phyloP scores from a whole-genome alignment of 208 protist species.

The Leishmania braziliensis region DNA sequence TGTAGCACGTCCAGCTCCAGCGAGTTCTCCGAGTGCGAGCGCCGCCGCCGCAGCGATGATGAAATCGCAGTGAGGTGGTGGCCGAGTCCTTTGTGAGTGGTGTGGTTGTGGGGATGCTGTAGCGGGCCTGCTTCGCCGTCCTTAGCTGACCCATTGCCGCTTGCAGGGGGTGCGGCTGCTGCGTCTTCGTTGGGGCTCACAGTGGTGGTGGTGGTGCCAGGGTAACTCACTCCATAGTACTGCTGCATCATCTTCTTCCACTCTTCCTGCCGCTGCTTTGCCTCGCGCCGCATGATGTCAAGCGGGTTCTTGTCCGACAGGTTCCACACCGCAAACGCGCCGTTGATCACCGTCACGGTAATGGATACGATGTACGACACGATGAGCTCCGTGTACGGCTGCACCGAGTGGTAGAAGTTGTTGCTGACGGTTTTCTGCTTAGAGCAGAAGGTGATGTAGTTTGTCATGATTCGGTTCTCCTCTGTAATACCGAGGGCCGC shows the following conservation, averaged over 20 bases:
- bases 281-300: constrained; percentile 48
- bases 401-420: constrained; percentile 44
- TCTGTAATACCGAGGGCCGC: constrained; percentile 37
- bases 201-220: background rate
- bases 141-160: background rate
- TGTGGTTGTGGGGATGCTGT: constrained; percentile 10
- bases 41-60: constrained; percentile 17
- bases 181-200: background rate
- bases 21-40: background rate
- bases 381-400: constrained; percentile 69
- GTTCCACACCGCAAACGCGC: constrained; percentile 51
- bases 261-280: constrained; percentile 34
- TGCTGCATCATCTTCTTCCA: constrained; percentile 30
- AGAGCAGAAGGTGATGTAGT: constrained; percentile 64
- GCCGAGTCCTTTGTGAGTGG: constrained; percentile 2
- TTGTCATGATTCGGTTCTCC: constrained; percentile 60
- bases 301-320: constrained; percentile 62
- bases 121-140: background rate
- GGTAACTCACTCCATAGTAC: constrained; percentile 20
- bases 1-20: background rate
- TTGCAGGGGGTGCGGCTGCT: background rate
- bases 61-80: constrained; percentile 10
- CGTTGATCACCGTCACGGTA: constrained; percentile 43
- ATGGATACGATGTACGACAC: constrained; percentile 70
- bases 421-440: background rate